Conservation (phyloP, 371 early-diverging fungal species). For the Coemansia sp. region DNA sequence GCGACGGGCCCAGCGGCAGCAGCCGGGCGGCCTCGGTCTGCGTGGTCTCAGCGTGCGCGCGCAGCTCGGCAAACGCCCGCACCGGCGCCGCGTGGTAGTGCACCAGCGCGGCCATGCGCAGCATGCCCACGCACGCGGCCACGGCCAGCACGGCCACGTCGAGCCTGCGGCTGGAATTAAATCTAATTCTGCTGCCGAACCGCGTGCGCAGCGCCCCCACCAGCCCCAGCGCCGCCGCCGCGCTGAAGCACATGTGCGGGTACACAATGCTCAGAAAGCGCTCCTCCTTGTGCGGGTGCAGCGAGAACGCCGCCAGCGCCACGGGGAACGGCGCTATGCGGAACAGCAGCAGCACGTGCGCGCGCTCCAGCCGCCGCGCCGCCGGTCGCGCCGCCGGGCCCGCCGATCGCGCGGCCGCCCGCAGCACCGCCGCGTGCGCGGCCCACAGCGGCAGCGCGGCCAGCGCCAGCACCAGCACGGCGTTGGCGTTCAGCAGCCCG, state of each 20-base stretch:
- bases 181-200: no score
- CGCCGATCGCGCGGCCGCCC: conserved; percentile 7
- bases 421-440: conserved; percentile 24
- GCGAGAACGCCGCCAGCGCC: conserved; percentile 74
- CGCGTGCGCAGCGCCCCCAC: conserved; percentile 47
- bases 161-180: conserved; percentile 2
- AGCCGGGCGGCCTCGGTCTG: not conserved
- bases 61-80: conserved; percentile 21
- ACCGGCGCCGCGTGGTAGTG: conserved; percentile 41
- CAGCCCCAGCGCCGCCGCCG: conserved; percentile 66
- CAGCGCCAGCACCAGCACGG: conserved; percentile 72
- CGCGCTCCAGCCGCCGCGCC: not conserved
- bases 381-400: not conserved
- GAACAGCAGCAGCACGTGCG: conserved; percentile 51
- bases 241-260: conserved; percentile 80
- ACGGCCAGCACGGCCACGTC: conserved; percentile 50
- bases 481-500: conserved; percentile 86
- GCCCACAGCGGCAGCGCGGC: conserved; percentile 63
- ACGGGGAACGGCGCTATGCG: conserved; percentile 71
- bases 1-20: conserved; percentile 30
- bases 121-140: conserved; percentile 36
- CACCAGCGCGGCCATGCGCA: conserved; percentile 45
- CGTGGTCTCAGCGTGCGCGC: not conserved
- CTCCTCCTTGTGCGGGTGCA: conserved; percentile 96
- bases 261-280: conserved; percentile 92